Conservation (phyloP, 257 asterid species). For the Leonotis leonurus region DNA sequence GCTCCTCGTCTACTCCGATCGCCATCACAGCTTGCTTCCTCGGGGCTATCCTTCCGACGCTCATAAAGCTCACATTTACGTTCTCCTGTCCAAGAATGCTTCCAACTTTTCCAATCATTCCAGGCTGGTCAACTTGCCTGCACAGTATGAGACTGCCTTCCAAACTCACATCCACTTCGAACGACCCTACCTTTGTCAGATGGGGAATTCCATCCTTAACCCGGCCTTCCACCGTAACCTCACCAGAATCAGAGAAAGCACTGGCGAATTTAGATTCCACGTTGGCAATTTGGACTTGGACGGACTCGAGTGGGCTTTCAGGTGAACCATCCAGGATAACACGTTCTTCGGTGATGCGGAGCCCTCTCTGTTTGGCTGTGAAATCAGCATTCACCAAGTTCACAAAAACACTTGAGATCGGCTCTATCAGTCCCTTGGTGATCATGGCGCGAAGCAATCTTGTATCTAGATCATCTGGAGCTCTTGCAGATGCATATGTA, state of each 20-base stretch:
- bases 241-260: constrained; percentile 78
- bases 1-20: constrained; percentile 89
- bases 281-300: constrained; percentile 74
- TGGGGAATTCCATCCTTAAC: constrained; percentile 89
- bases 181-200: constrained; percentile 76
- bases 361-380: constrained; percentile 85
- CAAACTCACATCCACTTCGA: constrained; percentile 87
- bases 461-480: constrained; percentile 89
- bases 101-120: constrained; percentile 92
- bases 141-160: constrained; percentile 88
- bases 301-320: constrained; percentile 63
- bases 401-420: constrained; percentile 65
- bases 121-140: constrained; percentile 95
- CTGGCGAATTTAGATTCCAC: constrained; percentile 88
- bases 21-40: constrained; percentile 95
- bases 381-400: constrained; percentile 88
- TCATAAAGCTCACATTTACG: constrained; percentile 87
- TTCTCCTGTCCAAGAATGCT: constrained; percentile 76
- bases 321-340: constrained; percentile 70
- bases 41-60: constrained; percentile 81
- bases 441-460: constrained; percentile 91
- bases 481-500: constrained; percentile 74
- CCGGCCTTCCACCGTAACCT: constrained; percentile 70
- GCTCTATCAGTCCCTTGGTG: constrained; percentile 89
- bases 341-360: constrained; percentile 70